Evolutionary conservation across 371 early-diverging fungal genomes (phyloP).

Genomic region (Coemansia sp.): DNA sequence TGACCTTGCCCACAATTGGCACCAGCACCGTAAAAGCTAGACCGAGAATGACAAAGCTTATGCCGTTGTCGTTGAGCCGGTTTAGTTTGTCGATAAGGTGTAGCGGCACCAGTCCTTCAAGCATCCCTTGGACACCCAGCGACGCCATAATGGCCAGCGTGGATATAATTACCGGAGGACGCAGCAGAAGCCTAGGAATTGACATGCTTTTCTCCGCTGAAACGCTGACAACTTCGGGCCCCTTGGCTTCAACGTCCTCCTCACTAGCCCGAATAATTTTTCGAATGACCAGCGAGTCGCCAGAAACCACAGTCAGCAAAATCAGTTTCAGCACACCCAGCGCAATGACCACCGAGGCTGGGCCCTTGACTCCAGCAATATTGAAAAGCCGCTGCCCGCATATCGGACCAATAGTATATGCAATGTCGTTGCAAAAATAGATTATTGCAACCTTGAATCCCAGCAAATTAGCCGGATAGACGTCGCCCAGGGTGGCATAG

Average conservation of each 20-base stretch:
- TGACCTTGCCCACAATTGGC: constrained; percentile 21
- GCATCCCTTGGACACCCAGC: constrained; percentile 33
- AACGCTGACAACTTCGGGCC: not conserved
- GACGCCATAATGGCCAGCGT: constrained; percentile 21
- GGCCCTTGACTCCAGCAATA: constrained; percentile 18
- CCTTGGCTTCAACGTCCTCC: not conserved
- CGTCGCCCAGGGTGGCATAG: constrained; percentile 37
- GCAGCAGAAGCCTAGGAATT: constrained; percentile 11
- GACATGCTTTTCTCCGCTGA: constrained; percentile 11
- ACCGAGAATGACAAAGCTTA: constrained; percentile 36
- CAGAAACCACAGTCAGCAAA: not conserved
- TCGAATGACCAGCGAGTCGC: constrained; percentile 8
- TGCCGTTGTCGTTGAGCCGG: constrained; percentile 12
- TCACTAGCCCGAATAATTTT: not conserved
- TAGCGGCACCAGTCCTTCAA: constrained; percentile 32
- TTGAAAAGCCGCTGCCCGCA: constrained; percentile 34
- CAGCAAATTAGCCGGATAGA: constrained; percentile 32
- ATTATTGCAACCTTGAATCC: constrained; percentile 41
- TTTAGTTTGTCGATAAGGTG: constrained; percentile 25
- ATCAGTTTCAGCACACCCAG: constrained; percentile 23
- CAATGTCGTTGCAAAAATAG: constrained; percentile 35
- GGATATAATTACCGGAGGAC: constrained; percentile 23
- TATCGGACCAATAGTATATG: constrained; percentile 38
- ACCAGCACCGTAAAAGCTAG: constrained; percentile 24
- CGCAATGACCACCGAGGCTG: constrained; percentile 28